Evolutionary conservation across 768 basidiomycete species (phyloP).

Genomic region (Xerocomellus amylosporus): DNA sequence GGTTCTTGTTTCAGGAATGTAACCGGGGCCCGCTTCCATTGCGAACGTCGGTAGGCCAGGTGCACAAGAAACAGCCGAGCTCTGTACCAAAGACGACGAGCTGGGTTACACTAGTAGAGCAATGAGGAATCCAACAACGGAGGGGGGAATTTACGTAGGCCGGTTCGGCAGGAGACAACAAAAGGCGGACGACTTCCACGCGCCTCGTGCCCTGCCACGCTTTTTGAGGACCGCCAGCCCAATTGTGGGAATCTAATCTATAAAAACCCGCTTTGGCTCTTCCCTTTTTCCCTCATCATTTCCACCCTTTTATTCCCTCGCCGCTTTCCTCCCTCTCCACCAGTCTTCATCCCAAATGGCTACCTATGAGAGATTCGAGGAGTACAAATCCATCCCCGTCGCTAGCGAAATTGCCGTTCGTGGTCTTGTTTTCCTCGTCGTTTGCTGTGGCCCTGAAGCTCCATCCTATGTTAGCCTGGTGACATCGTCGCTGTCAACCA

Average conservation of each 20-base stretch:
- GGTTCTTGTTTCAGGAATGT: slow-evolving; percentile 14
- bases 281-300: slow-evolving; percentile 23
- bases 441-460: background rate
- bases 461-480: slow-evolving; percentile 50
- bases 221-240: slow-evolving; percentile 22
- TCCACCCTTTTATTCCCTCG: slow-evolving; percentile 27
- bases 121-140: background rate
- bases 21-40: background rate
- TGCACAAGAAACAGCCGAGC: slow-evolving; percentile 5
- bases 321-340: slow-evolving; percentile 17
- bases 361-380: slow-evolving; percentile 34
- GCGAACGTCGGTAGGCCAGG: background rate
- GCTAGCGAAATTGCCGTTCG: slow-evolving; percentile 39
- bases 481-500: slow-evolving; percentile 79
- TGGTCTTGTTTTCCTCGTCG: background rate
- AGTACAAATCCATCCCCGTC: slow-evolving; percentile 24
- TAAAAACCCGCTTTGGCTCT: slow-evolving; percentile 40
- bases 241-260: slow-evolving; percentile 44
- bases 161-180: slow-evolving; percentile 17
- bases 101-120: background rate
- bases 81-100: slow-evolving; percentile 1
- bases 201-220: slow-evolving; percentile 55
- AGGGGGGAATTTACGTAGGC: slow-evolving; percentile 12
- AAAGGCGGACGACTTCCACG: slow-evolving; percentile 24
- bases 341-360: slow-evolving; percentile 36